Evolutionary conservation across 2,329 filamentous ascomycete genomes (phyloP), one percentile per base, ranked within the genome.

Genomic region (Magnaporthiopsis incrustans): DNA sequence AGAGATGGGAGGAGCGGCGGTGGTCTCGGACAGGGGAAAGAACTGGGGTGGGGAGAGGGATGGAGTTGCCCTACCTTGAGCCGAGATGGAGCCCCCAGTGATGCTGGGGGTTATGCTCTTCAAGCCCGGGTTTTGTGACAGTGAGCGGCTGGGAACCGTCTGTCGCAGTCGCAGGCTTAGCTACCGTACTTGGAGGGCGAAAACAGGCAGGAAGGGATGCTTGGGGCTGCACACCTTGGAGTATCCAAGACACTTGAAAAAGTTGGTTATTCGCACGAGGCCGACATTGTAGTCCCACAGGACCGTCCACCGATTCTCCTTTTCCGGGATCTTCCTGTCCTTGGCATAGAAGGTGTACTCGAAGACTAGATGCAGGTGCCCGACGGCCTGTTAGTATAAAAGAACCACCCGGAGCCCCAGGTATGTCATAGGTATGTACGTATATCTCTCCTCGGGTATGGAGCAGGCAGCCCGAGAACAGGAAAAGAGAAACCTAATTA

Each of bases 281-380:
- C 95, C 95, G 67, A 94, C 86, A 70, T 96, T 94, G 78, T 97
- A 97, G 75, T 99, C 95, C 95, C 95, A 99, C 85, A 97, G 92
- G 66, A 98, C 87, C 0, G 85, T 85, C 73, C 89, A 93, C 63
- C 84, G 81, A 67, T 81, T 82, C 2, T 18, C n/a, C 22, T 26
- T 60, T 22, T 26, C 35, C 22, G 22, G 26, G 3, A 50, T 63
- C 11, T 88, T 82, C 59, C 89, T 84, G 14, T 82, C 85, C 0
- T 90, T 90, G 4, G 89, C 74, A 69, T 81, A 84, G 79, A 96
- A 97, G 50, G 85, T 86, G 75, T 97, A 98, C 70, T 92, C 86
- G 73, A 93, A 93, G 32, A 92, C 91, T 95, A 67, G 64, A 67
- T 68, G 65, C 33, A 63, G 61, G 15, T 58, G 12, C 18, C 44